Evolutionary conservation across 305 asterid genomes (phyloP), one percentile per base, ranked within the genome.

Genomic region (Solanum hybrid): DNA sequence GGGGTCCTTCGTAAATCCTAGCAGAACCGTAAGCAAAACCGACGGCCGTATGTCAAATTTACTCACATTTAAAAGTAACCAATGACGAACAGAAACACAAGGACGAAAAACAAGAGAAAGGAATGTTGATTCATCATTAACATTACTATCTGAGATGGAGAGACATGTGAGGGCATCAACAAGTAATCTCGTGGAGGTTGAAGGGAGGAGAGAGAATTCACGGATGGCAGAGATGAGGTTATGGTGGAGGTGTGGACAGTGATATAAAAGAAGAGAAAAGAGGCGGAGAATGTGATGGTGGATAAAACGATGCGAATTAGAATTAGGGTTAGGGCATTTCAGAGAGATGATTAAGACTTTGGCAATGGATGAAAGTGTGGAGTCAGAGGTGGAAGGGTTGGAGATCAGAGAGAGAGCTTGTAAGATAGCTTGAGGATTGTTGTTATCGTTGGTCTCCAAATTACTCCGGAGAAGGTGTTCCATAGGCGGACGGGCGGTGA

Each of bases 1-100:
- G 11, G 99, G 99, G 80, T 97, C 99, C 94, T 94, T 96, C 8
- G 98, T 96, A 82, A 96, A 93, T 39, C 98, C 98, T n/a, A 95
- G 88, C 87, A 96, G 91, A 79, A 96, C 95, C 36, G 96, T 96
- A 78, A 96, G 92, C 94, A 96, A 92, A 86, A 96, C 94, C 77
- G 98, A 92, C 40, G 97, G 96, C 91, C 97, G 90, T 88, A 96
- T 89, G 4, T 86, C 86, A 90, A 96, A 96, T 88, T 89, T 93
- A 88, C 90, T 90, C 91, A 92, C 94, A 75, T 95, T 96, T 74
- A 91, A 93, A 90, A 96, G 91, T 81, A 91, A 42, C 98, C 99
- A 95, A 87, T 93, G 89, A 91, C 98, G 93, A 10, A 91, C 85
- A 40, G 94, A 94, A 89, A 94, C 90, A 29, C 95, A 93, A 20